Conservation (phyloP, 2,329 filamentous ascomycete genomes). For the Claviceps sp. region DNA sequence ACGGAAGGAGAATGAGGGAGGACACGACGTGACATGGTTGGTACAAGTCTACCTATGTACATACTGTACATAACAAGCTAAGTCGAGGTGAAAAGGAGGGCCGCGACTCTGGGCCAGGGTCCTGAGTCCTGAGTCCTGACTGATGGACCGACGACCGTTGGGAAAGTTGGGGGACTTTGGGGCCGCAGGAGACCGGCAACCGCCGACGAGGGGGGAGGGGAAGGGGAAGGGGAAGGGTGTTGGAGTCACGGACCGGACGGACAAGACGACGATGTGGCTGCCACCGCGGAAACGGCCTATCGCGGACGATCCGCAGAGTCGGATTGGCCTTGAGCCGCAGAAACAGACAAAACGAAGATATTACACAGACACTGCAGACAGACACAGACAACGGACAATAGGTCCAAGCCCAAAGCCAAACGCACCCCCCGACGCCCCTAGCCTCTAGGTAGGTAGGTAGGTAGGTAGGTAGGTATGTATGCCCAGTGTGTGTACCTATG, state of each 20-base stretch:
- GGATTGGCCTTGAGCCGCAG: constrained; percentile 1
- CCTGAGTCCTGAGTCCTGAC: not conserved
- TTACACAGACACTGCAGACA: not conserved
- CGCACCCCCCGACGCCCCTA: not conserved
- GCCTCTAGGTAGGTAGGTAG: no score
- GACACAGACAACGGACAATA: not conserved
- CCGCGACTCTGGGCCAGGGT: constrained; percentile 5
- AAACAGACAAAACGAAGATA: not conserved
- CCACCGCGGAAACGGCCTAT: not conserved
- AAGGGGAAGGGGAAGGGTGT: not conserved
- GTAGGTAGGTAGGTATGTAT: no score
- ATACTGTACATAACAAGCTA: no score
- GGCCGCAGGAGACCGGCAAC: not conserved
- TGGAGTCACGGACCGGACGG: not conserved
- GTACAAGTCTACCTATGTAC: not conserved
- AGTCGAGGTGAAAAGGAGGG: constrained; percentile 4
- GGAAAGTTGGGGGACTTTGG: not conserved
- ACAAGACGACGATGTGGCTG: not conserved
- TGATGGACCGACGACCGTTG: not conserved
- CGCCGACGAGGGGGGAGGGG: not conserved
- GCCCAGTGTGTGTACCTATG: no score
- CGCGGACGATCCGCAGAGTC: constrained; percentile 5
- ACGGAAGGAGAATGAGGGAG: constrained; percentile 6
- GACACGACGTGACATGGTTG: constrained; percentile 4
- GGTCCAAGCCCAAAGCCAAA: not conserved